These are phyloP conservation scores for Ceratocystis colombiana DNA, from an alignment of 2,329 filamentous ascomycete species.

Conservation along the genomic window DNA sequence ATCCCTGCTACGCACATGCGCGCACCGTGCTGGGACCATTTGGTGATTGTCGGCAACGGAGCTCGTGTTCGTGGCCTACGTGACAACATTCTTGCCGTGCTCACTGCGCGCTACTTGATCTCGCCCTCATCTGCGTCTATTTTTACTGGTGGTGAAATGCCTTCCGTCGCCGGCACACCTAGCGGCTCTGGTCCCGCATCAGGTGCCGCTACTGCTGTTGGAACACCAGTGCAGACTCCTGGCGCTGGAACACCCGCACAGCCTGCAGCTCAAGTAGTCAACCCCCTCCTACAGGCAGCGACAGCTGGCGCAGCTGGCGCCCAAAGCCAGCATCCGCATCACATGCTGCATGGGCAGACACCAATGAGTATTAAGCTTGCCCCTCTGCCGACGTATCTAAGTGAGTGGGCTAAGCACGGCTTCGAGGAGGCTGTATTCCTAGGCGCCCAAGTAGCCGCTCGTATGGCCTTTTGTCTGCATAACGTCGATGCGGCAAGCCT, in stretches of 20 bases:
- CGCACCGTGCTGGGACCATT: slow-evolving; percentile 77
- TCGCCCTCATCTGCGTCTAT: slow-evolving; percentile 90
- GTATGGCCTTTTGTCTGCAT: slow-evolving; percentile 49
- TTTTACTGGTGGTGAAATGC: slow-evolving; percentile 71
- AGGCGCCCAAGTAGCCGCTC: slow-evolving; percentile 73
- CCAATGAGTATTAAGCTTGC: slow-evolving; percentile 75
- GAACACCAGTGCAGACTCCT: slow-evolving; percentile 63
- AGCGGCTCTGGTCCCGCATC: slow-evolving; percentile 92
- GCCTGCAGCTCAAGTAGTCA: slow-evolving; percentile 52
- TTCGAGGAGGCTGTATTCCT: slow-evolving; percentile 78
- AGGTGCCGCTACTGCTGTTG: slow-evolving; percentile 62
- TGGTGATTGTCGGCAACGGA: slow-evolving; percentile 88
- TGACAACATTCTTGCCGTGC: slow-evolving; percentile 71
- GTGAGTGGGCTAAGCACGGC: slow-evolving; percentile 76
- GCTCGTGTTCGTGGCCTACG: slow-evolving; percentile 65
- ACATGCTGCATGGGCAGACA: slow-evolving; percentile 54
- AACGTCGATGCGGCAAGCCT: slow-evolving; percentile 44
- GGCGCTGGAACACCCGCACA: slow-evolving; percentile 43
- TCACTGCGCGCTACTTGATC: slow-evolving; percentile 74
- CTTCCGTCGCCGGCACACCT: slow-evolving; percentile 85
- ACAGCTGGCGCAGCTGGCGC: slow-evolving; percentile 58
- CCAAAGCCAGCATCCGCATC: slow-evolving; percentile 34
- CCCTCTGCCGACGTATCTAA: slow-evolving; percentile 71
- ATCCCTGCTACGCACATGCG: slow-evolving; percentile 79
- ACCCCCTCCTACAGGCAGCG: slow-evolving; percentile 83